Evolutionary conservation across 768 basidiomycete species (phyloP).

Genomic region (Cystobasidium ongulense): DNA sequence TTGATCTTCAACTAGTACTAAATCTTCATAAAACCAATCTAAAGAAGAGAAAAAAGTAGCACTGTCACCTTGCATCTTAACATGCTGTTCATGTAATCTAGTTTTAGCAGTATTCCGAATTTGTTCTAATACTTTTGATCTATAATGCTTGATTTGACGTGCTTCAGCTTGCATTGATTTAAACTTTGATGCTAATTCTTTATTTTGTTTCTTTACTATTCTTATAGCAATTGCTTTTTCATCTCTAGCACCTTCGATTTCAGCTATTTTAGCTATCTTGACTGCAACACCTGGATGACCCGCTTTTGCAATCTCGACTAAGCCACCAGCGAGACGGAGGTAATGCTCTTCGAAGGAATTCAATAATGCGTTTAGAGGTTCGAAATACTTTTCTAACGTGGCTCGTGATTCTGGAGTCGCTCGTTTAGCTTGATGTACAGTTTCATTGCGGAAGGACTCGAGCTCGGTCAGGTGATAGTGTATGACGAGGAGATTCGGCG

Average conservation of each 20-base stretch:
- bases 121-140: constrained; percentile 72
- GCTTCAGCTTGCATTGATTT: constrained; percentile 37
- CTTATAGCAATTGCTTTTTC: constrained; percentile 93
- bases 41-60: constrained; percentile 66
- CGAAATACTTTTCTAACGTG: constrained; percentile 56
- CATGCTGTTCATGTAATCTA: constrained; percentile 34
- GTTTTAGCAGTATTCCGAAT: constrained; percentile 50
- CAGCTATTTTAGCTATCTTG: constrained; percentile 82
- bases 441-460: constrained; percentile 86
- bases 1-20: constrained; percentile 82
- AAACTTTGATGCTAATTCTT: constrained; percentile 64
- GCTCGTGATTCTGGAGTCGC: constrained; percentile 55
- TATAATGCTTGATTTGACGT: constrained; percentile 81
- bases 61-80: constrained; percentile 54
- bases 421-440: constrained; percentile 80
- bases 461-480: constrained; percentile 88
- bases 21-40: constrained; percentile 85
- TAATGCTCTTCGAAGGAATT: constrained; percentile 78
- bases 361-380: constrained; percentile 70
- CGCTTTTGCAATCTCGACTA: constrained; percentile 68
- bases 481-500: constrained; percentile 76
- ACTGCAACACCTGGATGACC: constrained; percentile 82
- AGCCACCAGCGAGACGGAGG: constrained; percentile 62
- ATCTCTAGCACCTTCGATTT: constrained; percentile 84
- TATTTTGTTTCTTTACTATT: constrained; percentile 85